Percentiles rank a stretch among this genome's conserved stretches.
Evolutionary conservation across 371 early-diverging fungal species (phyloP).

Genomic region (Mucor velutinosus): DNA sequence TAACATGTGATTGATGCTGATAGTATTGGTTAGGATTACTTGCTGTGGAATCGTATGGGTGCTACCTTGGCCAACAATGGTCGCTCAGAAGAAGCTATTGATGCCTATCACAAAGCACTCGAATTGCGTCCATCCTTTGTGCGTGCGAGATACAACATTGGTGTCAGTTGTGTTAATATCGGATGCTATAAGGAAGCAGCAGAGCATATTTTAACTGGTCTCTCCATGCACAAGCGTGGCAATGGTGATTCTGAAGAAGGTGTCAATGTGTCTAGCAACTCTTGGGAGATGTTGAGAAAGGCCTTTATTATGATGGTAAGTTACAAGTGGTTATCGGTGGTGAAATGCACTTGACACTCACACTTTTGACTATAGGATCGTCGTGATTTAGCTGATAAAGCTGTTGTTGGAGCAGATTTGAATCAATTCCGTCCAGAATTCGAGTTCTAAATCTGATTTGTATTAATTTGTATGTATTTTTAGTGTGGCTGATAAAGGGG

Average conservation of each 20-base stretch:
- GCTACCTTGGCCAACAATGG: conserved; percentile 95
- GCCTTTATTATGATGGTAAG: conserved; percentile 68
- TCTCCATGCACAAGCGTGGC: conserved; percentile 77
- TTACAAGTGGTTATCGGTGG: neutral
- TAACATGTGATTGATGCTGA: neutral
- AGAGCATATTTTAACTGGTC: conserved; percentile 88
- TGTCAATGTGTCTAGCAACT: conserved; percentile 64
- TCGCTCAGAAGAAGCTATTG: conserved; percentile 82
- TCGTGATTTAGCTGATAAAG: conserved; percentile 59
- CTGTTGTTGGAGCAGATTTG: conserved; percentile 62
- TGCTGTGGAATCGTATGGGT: conserved; percentile 96
- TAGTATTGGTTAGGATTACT: conserved; percentile 70
- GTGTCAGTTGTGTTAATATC: conserved; percentile 92
- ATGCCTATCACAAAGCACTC: conserved; percentile 93
- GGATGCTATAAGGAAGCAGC: conserved; percentile 93
- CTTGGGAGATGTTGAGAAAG: conserved; percentile 68
- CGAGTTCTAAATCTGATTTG: conserved; percentile 49
- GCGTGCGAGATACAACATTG: conserved; percentile 95
- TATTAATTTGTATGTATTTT: neutral
- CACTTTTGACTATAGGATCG: conserved; percentile 38
- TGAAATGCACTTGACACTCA: neutral
- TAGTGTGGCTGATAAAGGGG: neutral
- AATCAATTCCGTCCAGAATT: conserved; percentile 65
- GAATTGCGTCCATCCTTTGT: conserved; percentile 94
- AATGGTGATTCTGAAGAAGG: conserved; percentile 53